Evolutionary conservation across 345 rosid genomes (phyloP), one percentile per base, ranked within the genome.

Genomic region (Gossypium turneri): DNA sequence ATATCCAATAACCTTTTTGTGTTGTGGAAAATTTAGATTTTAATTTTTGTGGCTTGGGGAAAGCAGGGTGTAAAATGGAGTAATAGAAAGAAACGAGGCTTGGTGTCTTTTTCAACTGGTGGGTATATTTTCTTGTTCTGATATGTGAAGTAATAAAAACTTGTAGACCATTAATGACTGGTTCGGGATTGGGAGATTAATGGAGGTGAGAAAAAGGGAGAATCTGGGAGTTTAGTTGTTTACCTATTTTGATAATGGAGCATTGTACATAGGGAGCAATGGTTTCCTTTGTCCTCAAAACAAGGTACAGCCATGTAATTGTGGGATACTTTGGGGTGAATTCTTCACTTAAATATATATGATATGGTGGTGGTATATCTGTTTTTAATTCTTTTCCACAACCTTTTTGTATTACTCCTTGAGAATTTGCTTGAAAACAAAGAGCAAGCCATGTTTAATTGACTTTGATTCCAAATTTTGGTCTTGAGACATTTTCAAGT

Each of bases 291-390:
- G 7, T 1, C 15, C 41, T 10, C 3, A 48, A 65, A 59, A 56
- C 25, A 56, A 47, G 83, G 85, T 79, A 85, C 77, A 81, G 76
- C 80, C 64, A 58, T 82, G 84, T 77, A 81, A 82, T 77, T 78
- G 83, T 80, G 82, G 84, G 78, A 82, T 78, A 80, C 79, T 73
- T 5, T 69, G 84, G 82, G 81, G 66, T 79, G 80, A 81, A 83
- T 79, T 85, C 77, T 79, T 71, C 75, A 24, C 73, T 53, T 75
- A 67, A 60, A 68, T 75, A 73, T 75, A 73, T 79, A 67, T 72
- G 68, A 65, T 80, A 47, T 69, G 75, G 43, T 45, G 10, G 41
- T 34, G 41, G 60, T 74, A 51, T 62, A 77, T 72, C 79, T 79
- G 77, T 51, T 45, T 52, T 73, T 69, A 53, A 72, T 84, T 84